Base-by-base conservation (phyloP, 768 basidiomycete genomes). In the Coprinellus micaceus region DNA sequence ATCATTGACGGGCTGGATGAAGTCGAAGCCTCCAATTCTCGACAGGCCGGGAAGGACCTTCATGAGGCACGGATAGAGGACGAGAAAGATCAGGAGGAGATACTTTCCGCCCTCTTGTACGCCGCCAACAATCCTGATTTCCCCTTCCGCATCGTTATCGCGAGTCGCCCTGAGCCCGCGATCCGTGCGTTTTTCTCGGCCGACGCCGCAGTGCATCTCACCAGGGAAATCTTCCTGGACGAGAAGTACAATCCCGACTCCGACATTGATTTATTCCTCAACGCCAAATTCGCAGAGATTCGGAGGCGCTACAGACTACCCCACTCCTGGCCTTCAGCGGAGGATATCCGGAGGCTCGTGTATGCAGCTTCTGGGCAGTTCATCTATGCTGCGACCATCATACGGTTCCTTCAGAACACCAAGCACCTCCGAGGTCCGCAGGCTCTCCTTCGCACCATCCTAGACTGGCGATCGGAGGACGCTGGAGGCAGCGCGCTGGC, bases 1-100 rank as follows among this genome's bases (percentile, higher is more conserved):
- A 55, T 69, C 29, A 58, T 67, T 33, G 69, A 70, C 52, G 68
- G 63, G 3, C 56, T 72, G 10, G 69, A 71, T 47, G 68, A 71
- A 56, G 69, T 66, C 46, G 17, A 56, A 6, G 13, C 19, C 15
- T 6, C 40, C 15, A 5, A 19, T 19, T 17, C 40, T 5, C 15
- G 40, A 15, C n/a, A 15, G 6, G n/a, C 6, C n/a, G 9, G 40
- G 19, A n/a, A n/a, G n/a, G n/a, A n/a, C 13, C 33, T 6, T 6
- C 13, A 33, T 13, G 33, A 13, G 29, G 10, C 22, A 33, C 33
- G 37, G 39, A 25, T 39, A 39, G 2, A 24, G 55, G 36, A 56
- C 55, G 21, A 37, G 55, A 13, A 12, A 4, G 33, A 53, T 37
- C 48, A 33, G 22, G 22, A 17, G 4, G 25, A 53, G 12, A 53